Evolutionary conservation across 805 yeast species (phyloP).

Genomic region (Yarrowia sp.): DNA sequence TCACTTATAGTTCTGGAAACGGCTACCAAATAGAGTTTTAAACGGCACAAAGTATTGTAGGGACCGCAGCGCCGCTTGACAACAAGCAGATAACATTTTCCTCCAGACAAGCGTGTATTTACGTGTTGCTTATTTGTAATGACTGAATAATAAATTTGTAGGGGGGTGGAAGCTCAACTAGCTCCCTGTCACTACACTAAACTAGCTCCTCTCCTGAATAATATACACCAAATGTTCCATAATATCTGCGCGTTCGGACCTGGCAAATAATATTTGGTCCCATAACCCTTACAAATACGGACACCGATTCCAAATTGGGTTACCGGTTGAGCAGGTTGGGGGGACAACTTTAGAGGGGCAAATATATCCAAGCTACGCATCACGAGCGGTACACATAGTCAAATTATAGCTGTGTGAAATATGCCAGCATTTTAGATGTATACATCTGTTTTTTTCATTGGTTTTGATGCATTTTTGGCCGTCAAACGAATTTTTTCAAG

Average conservation of each 20-base stretch:
- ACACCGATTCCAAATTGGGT: not conserved
- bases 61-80: not conserved
- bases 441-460: too few relatives aligned
- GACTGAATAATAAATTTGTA: not conserved
- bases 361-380: too few relatives aligned
- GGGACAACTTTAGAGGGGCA: too few relatives aligned
- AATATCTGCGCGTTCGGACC: not conserved
- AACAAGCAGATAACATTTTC: too few relatives aligned
- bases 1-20: not conserved
- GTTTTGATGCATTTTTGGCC: too few relatives aligned
- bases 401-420: too few relatives aligned
- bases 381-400: too few relatives aligned
- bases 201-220: not conserved
- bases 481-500: too few relatives aligned
- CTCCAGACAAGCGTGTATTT: not conserved
- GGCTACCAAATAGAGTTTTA: not conserved
- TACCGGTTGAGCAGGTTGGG: not conserved
- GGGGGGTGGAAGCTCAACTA: not conserved
- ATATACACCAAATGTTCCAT: not conserved
- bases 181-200: too few relatives aligned
- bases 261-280: not conserved
- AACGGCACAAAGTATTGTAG: not conserved
- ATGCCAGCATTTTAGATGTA: too few relatives aligned
- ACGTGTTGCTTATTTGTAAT: not conserved
- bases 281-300: not conserved